A percentile compares a stretch with the other conserved stretches of the same genome.
phyloP scores from a whole-genome alignment of 805 yeast species.

The Wickerhamiella cacticola region DNA sequence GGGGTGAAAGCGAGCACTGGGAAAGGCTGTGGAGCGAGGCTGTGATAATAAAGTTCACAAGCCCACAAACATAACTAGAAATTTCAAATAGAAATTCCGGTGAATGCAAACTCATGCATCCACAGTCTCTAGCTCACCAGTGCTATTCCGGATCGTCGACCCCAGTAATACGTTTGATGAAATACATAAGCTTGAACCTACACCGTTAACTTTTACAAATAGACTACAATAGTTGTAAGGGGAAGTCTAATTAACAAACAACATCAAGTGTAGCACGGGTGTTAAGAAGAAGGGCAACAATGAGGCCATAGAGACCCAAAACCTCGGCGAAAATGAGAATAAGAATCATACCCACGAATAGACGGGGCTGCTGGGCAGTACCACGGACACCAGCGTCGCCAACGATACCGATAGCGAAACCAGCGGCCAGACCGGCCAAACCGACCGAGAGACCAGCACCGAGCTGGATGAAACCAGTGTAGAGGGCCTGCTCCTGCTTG shows the following conservation, averaged over 20 bases:
- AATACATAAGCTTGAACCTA: neutral
- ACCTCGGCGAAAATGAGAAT: conserved; percentile 98
- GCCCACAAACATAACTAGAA: no score
- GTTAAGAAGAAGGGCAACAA: conserved; percentile 94
- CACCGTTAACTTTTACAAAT: neutral
- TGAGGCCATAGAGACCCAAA: conserved; percentile 94
- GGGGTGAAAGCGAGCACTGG: no score
- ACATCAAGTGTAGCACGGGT: conserved; percentile 63
- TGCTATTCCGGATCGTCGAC: no score
- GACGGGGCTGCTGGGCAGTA: conserved; percentile 95
- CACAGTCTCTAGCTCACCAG: no score
- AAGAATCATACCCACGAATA: conserved; percentile 96
- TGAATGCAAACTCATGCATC: no score
- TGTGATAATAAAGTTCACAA: no score
- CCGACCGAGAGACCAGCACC: conserved; percentile 99
- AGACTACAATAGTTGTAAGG: neutral
- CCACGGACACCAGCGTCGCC: conserved; percentile 99
- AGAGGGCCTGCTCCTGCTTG: conserved; percentile 81
- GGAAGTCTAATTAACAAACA: neutral
- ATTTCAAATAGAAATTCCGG: no score
- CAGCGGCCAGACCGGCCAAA: conserved; percentile 93
- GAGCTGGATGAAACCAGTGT: conserved; percentile 94
- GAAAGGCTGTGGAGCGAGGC: no score
- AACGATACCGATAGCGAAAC: conserved; percentile 97
- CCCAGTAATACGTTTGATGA: no score